A percentile compares a stretch with the other conserved stretches of the same genome.
Evolutionary conservation across 2,329 filamentous ascomycete genomes (phyloP).

Genomic region (Trichoderma hamatum): DNA sequence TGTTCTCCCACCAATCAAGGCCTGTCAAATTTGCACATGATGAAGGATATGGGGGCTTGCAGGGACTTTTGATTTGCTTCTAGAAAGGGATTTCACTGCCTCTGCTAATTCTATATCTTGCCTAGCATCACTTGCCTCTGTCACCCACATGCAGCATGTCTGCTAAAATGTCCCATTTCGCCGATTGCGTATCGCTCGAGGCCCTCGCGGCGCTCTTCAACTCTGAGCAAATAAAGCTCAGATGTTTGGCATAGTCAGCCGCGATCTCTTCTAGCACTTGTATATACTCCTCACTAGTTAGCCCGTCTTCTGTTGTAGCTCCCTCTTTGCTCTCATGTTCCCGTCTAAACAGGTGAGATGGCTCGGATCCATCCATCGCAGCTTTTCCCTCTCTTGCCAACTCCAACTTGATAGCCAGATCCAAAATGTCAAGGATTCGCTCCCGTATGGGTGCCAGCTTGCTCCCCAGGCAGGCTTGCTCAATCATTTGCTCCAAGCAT

Average conservation of each 20-base stretch:
- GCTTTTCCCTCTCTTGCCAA: constrained; percentile 52
- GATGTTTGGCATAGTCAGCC: constrained; percentile 63
- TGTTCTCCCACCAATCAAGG: not conserved
- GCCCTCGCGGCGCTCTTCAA: constrained; percentile 75
- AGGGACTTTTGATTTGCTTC: not conserved
- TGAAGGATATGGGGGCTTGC: not conserved
- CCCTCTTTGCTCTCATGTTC: constrained; percentile 43
- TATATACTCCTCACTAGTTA: constrained; percentile 48
- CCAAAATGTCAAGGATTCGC: constrained; percentile 73
- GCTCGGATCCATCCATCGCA: constrained; percentile 28
- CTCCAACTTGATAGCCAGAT: constrained; percentile 71
- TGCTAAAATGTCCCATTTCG: constrained; percentile 78
- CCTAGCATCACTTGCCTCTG: constrained; percentile 30
- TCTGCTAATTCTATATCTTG: not conserved
- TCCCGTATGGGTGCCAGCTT: constrained; percentile 72
- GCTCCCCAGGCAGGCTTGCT: constrained; percentile 69
- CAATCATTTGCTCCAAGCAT: constrained; percentile 65
- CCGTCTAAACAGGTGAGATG: constrained; percentile 28
- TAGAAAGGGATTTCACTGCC: constrained; percentile 18
- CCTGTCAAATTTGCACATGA: not conserved
- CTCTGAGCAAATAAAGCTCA: constrained; percentile 73
- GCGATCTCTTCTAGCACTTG: constrained; percentile 60
- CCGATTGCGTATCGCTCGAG: constrained; percentile 60
- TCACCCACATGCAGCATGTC: constrained; percentile 70
- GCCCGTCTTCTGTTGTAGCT: constrained; percentile 40